Conservation (phyloP, 2,329 filamentous ascomycete genomes). For the Alternaria brassicae region DNA sequence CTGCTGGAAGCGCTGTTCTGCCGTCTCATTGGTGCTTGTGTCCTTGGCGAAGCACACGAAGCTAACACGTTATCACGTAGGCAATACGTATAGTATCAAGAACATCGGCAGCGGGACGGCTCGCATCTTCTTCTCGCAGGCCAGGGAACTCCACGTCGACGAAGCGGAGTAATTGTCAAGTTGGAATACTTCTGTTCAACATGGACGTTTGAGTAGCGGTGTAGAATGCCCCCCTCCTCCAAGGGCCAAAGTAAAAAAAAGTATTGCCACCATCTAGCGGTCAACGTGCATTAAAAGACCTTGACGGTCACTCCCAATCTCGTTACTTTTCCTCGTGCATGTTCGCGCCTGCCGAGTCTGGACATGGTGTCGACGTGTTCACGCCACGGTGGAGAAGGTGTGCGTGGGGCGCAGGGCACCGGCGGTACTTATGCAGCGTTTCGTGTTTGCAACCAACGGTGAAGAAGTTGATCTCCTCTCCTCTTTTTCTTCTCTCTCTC, state of each 20-base stretch:
- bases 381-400: conserved; percentile 7
- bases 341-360: neutral
- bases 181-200: neutral
- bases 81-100: conserved; percentile 90
- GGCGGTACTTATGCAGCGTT: neutral
- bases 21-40: neutral
- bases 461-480: too few relatives aligned
- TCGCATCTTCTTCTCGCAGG: conserved; percentile 91
- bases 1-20: neutral
- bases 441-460: neutral
- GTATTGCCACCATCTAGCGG: neutral
- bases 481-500: neutral
- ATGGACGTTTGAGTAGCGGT: neutral
- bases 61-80: conserved; percentile 55
- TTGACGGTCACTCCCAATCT: neutral
- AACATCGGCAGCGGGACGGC: conserved; percentile 78
- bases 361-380: neutral
- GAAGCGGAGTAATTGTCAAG: conserved; percentile 16
- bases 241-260: neutral
- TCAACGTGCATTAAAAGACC: neutral
- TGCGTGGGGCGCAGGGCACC: conserved; percentile 9
- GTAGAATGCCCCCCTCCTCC: neutral
- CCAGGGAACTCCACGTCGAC: conserved; percentile 62
- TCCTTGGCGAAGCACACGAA: conserved; percentile 10
- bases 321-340: neutral